Evolutionary conservation across 305 asterid genomes (phyloP).

Genomic region (Caryopteris hybrid): DNA sequence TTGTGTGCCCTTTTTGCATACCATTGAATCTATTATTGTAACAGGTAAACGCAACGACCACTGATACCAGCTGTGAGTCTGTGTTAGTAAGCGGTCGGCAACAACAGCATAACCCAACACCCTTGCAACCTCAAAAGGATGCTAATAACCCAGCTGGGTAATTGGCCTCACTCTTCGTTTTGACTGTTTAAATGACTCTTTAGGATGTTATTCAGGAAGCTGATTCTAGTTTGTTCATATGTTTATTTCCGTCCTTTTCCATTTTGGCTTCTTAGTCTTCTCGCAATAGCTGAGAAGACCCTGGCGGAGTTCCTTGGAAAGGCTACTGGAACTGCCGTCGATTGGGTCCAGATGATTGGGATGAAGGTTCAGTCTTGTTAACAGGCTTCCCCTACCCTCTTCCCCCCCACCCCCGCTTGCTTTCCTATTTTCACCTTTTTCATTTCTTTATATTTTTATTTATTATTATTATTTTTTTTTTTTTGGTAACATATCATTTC

Average conservation of each 20-base stretch:
- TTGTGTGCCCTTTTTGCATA: not conserved
- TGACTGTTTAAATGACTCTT: not conserved
- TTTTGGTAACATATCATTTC: not conserved
- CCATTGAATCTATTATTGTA: not conserved
- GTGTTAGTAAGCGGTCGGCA: slow-evolving; percentile 67
- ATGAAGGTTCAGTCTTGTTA: slow-evolving; percentile 57
- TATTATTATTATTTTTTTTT: not conserved
- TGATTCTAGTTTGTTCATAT: not conserved
- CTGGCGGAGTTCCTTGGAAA: slow-evolving; percentile 86
- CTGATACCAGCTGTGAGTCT: slow-evolving; percentile 70
- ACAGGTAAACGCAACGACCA: slow-evolving; percentile 54
- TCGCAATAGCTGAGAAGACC: slow-evolving; percentile 84
- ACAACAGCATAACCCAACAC: slow-evolving; percentile 58
- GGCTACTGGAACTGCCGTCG: slow-evolving; percentile 96
- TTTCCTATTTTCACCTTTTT: not conserved
- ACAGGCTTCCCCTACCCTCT: too few relatives aligned
- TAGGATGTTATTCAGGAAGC: not conserved
- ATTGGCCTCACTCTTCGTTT: not conserved
- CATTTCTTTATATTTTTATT: not conserved
- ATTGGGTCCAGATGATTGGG: slow-evolving; percentile 94
- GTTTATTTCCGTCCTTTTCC: not conserved
- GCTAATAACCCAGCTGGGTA: slow-evolving; percentile 87
- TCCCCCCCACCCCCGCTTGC: not conserved
- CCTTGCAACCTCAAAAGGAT: slow-evolving; percentile 66
- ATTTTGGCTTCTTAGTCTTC: slow-evolving; percentile 44